These are phyloP conservation scores for Starmerella apicola DNA, from an alignment of 805 yeast genomes.

Conservation along the genomic window DNA sequence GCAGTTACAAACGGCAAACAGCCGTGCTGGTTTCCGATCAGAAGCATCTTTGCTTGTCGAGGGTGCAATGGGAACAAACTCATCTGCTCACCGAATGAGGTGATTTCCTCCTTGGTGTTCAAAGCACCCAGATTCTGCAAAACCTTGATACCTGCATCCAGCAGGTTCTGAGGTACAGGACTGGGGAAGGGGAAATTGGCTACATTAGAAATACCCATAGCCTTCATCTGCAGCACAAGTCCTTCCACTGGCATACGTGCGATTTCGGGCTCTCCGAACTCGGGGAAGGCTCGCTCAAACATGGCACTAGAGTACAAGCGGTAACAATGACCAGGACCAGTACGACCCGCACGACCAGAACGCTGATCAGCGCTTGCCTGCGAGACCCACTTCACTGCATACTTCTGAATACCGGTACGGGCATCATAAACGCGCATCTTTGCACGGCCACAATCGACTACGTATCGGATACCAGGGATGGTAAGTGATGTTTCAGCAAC, in stretches of 20 bases:
- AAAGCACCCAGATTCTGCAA: constrained; percentile 71
- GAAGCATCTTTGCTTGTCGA: constrained; percentile 77
- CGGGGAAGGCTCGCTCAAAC: constrained; percentile 70
- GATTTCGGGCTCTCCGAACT: constrained; percentile 81
- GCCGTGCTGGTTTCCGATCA: constrained; percentile 73
- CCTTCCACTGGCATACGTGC: constrained; percentile 93
- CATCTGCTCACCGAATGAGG: constrained; percentile 76
- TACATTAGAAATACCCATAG: constrained; percentile 89
- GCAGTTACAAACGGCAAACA: constrained; percentile 86
- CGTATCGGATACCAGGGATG: constrained; percentile 89
- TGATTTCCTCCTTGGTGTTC: constrained; percentile 41
- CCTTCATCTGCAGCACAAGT: constrained; percentile 88
- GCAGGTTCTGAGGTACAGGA: constrained; percentile 56
- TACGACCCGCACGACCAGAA: constrained; percentile 95
- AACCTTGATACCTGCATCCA: constrained; percentile 54
- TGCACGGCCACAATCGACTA: constrained; percentile 87
- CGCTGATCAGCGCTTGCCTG: constrained; percentile 95
- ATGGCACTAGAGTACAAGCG: constrained; percentile 88
- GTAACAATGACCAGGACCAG: constrained; percentile 97
- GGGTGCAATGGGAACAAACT: constrained; percentile 88
- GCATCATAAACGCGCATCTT: constrained; percentile 77
- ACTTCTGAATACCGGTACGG: constrained; percentile 82
- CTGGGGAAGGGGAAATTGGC: constrained; percentile 94
- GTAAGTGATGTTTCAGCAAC: constrained; percentile 97
- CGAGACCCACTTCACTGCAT: constrained; percentile 80